phyloP scores from a whole-genome alignment of 768 basidiomycete genomes.

The Pleurotus ostreatus region DNA sequence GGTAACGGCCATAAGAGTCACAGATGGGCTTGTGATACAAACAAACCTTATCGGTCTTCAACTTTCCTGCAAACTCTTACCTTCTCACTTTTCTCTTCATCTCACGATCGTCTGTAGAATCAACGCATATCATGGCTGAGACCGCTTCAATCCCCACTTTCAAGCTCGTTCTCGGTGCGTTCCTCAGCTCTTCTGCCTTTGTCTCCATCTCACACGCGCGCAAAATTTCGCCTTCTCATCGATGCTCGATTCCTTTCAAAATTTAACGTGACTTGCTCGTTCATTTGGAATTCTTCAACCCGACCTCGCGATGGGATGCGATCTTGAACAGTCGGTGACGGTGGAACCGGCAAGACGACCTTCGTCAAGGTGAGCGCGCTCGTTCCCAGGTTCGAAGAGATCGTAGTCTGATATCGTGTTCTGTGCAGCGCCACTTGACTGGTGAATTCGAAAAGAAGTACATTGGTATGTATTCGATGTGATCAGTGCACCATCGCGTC shows the following conservation, averaged over 20 bases:
- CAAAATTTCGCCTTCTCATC: constrained; percentile 39
- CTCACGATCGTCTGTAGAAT: constrained; percentile 1
- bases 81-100: background rate
- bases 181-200: constrained; percentile 12
- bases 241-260: constrained; percentile 36
- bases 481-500: constrained; percentile 12
- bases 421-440: constrained; percentile 86
- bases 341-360: constrained; percentile 97
- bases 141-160: constrained; percentile 70
- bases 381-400: constrained; percentile 24
- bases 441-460: constrained; percentile 99
- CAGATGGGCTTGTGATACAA: constrained; percentile 4
- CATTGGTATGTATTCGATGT: constrained; percentile 63
- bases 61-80: background rate
- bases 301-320: constrained; percentile 19
- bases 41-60: constrained; percentile 3
- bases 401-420: constrained; percentile 53
- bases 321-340: constrained; percentile 74
- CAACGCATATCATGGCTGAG: constrained; percentile 34
- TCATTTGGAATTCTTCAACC: constrained; percentile 15
- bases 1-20: background rate
- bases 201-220: constrained; percentile 25
- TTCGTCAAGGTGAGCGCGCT: constrained; percentile 82
- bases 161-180: constrained; percentile 96
- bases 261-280: constrained; percentile 16